Evolutionary conservation across 1,139 yeast genomes (phyloP).

Genomic region (Groenewaldozyma sp.): DNA sequence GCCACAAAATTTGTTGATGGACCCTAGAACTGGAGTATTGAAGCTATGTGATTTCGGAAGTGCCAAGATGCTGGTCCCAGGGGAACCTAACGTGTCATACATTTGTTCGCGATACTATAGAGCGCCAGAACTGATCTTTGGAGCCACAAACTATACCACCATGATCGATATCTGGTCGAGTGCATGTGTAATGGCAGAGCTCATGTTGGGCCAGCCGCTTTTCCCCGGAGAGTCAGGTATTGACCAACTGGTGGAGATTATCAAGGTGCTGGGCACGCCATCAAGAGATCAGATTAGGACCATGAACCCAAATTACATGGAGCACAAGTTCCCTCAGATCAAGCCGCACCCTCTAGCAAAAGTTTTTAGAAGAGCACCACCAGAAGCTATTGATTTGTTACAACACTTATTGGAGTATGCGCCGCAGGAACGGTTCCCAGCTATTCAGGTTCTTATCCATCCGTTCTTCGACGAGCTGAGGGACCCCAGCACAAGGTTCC

Average conservation of each 20-base stretch:
- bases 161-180: constrained; percentile 92
- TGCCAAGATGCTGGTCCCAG: constrained; percentile 84
- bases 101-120: constrained; percentile 94
- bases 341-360: constrained; percentile 83
- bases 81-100: constrained; percentile 91
- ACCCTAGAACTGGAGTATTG: constrained; percentile 73
- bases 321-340: constrained; percentile 93
- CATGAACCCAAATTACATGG: constrained; percentile 97
- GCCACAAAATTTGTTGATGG: constrained; percentile 87
- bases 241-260: constrained; percentile 93
- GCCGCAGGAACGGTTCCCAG: constrained; percentile 61
- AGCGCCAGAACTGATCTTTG: constrained; percentile 89
- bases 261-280: constrained; percentile 93
- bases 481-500: constrained; percentile 43
- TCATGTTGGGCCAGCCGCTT: constrained; percentile 87
- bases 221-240: constrained; percentile 98
- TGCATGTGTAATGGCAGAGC: constrained; percentile 97
- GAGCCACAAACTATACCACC: constrained; percentile 90
- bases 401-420: constrained; percentile 60
- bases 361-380: constrained; percentile 60
- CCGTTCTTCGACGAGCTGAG: constrained; percentile 73
- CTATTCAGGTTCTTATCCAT: constrained; percentile 59
- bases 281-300: constrained; percentile 83
- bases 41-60: constrained; percentile 97
- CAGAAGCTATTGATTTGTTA: constrained; percentile 57